These are phyloP conservation scores for Retiboletus fuscus DNA, from an alignment of 1,284 basidiomycete genomes.

Conservation along the genomic window DNA sequence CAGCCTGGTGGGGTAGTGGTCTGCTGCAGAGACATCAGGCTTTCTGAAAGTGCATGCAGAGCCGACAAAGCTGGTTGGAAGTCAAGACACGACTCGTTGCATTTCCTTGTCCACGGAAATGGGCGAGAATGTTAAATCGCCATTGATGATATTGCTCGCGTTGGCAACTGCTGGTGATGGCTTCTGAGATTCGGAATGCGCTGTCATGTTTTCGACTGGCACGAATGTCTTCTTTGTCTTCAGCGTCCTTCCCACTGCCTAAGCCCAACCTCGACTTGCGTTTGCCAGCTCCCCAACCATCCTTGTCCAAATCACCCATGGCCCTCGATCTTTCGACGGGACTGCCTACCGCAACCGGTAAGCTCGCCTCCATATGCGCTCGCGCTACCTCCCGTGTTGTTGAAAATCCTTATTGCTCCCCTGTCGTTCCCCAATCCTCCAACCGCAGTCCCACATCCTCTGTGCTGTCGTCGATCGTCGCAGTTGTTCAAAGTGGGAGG, in stretches of 20 bases:
- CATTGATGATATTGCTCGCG: background rate
- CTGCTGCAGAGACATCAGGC: conserved; percentile 59
- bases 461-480: too few species aligned
- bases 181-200: conserved; percentile 8
- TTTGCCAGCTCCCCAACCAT: conserved; percentile 3
- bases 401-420: conserved; percentile 38
- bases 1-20: conserved; percentile 57
- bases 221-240: conserved; percentile 47
- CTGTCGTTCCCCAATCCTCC: conserved; percentile 34
- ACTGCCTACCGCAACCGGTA: too few species aligned
- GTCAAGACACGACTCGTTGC: conserved; percentile 47
- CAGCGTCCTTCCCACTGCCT: conserved; percentile 19
- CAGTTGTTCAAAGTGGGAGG: too few species aligned
- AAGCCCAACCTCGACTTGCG: conserved; percentile 9
- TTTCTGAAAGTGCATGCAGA: conserved; percentile 68
- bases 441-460: conserved; percentile 1
- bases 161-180: conserved; percentile 5
- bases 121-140: conserved; percentile 37
- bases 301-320: conserved; percentile 15
- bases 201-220: conserved; percentile 8
- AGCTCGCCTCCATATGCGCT: conserved; percentile 76
- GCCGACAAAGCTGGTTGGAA: conserved; percentile 64
- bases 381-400: too few species aligned
- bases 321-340: conserved; percentile 58
- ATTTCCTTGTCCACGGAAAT: conserved; percentile 46